Percentiles rank a stretch among this genome's conserved stretches.
phyloP scores from a whole-genome alignment of 805 yeast species.

The Cyberlindnera bimundalis region DNA sequence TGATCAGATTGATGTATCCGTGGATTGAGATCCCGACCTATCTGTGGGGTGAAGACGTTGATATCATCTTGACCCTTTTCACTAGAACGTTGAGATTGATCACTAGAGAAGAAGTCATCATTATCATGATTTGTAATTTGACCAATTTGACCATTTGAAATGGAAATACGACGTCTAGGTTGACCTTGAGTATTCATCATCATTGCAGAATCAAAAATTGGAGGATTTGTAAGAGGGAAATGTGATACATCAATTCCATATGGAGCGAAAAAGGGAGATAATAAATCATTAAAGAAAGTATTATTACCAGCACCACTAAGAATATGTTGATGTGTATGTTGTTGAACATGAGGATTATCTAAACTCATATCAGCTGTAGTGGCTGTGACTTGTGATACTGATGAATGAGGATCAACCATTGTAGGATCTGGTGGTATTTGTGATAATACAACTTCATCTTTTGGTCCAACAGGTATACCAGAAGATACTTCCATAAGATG shows the following conservation, averaged over 20 bases:
- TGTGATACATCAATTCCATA: constrained; percentile 42
- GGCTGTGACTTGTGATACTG: not conserved
- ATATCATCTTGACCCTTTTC: constrained; percentile 12
- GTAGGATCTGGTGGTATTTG: constrained; percentile 1
- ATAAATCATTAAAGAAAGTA: constrained; percentile 30
- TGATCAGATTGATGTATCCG: not conserved
- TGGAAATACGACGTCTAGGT: constrained; percentile 64
- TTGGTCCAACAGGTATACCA: not conserved
- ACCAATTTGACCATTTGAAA: constrained; percentile 82
- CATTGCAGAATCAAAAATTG: constrained; percentile 44
- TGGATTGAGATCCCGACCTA: not conserved
- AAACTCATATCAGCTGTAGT: not conserved
- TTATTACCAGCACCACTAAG: constrained; percentile 10
- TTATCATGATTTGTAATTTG: constrained; percentile 50
- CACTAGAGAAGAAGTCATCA: constrained; percentile 27
- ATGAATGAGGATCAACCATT: not conserved
- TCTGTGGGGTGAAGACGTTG: constrained; percentile 3
- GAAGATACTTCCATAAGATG: not conserved
- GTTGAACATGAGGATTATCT: not conserved
- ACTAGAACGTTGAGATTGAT: constrained; percentile 8
- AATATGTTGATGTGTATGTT: not conserved
- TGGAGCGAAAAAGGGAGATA: constrained; percentile 42
- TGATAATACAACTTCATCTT: not conserved
- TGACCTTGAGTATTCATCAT: constrained; percentile 32
- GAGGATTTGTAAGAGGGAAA: constrained; percentile 43